phyloP scores from a whole-genome alignment of 768 basidiomycete genomes.

The Lactarius hengduanensis region DNA sequence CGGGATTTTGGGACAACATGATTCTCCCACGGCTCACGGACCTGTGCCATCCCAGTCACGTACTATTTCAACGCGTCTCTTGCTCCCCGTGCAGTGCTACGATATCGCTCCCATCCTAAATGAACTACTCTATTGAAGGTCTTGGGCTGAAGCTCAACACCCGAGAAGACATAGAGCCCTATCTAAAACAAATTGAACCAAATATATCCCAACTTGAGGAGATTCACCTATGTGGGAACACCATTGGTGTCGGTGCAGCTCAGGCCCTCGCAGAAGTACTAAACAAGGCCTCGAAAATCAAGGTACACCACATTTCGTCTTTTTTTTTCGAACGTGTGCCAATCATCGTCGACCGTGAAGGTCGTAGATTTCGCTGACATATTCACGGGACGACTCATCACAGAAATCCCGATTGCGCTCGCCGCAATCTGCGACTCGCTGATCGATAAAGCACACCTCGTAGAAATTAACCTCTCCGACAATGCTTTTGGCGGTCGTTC shows the following conservation, averaged over 20 bases:
- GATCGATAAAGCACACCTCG: slow-evolving; percentile 71
- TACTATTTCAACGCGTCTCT: background rate
- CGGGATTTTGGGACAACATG: no score
- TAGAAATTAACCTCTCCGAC: slow-evolving; percentile 88
- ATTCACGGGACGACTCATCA: slow-evolving; percentile 94
- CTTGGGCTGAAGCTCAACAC: slow-evolving; percentile 79
- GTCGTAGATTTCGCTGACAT: slow-evolving; percentile 96
- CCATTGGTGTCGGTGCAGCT: slow-evolving; percentile 89
- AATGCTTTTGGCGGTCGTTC: slow-evolving; percentile 97
- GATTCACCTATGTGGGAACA: slow-evolving; percentile 92
- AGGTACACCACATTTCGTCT: slow-evolving; percentile 47
- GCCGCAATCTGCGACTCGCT: slow-evolving; percentile 87
- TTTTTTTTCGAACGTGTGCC: slow-evolving; percentile 12
- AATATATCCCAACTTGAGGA: slow-evolving; percentile 60
- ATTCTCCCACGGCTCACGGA: no score
- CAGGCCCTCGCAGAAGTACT: slow-evolving; percentile 79
- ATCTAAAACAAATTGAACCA: slow-evolving; percentile 64
- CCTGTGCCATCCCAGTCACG: background rate
- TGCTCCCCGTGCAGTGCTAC: background rate
- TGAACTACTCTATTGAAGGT: slow-evolving; percentile 54
- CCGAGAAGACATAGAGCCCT: slow-evolving; percentile 70
- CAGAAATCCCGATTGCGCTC: slow-evolving; percentile 90
- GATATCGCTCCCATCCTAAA: slow-evolving; percentile 22
- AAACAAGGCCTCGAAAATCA: slow-evolving; percentile 60
- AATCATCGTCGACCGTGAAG: slow-evolving; percentile 42